These are phyloP conservation scores for Populus deltoides DNA, from an alignment of 345 rosid genomes.

Conservation along the genomic window DNA sequence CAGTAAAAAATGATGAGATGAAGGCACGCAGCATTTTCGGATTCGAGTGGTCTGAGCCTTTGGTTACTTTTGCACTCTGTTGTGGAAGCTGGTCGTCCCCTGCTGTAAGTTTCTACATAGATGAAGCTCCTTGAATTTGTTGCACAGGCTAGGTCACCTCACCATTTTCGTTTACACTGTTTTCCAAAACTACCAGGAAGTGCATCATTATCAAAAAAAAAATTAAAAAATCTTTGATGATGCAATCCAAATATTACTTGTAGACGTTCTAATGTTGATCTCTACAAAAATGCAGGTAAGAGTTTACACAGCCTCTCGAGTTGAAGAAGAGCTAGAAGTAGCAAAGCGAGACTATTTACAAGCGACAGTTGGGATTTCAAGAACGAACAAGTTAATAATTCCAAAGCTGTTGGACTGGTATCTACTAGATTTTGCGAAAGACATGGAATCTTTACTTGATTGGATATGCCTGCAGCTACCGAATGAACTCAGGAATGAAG, in stretches of 20 bases:
- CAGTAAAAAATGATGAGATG: conserved; percentile 66
- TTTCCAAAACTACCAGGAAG: not conserved
- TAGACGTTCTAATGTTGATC: not conserved
- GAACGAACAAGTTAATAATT: conserved; percentile 57
- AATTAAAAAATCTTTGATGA: not conserved
- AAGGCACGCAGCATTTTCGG: conserved; percentile 63
- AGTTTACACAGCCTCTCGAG: conserved; percentile 65
- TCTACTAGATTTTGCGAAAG: conserved; percentile 79
- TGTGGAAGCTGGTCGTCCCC: conserved; percentile 99
- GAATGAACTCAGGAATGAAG: conserved; percentile 54
- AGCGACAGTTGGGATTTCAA: conserved; percentile 76
- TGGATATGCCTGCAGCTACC: conserved; percentile 91
- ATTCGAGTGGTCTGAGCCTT: conserved; percentile 84
- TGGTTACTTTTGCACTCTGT: conserved; percentile 80
- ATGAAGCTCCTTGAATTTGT: not conserved
- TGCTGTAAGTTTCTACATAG: conserved; percentile 52
- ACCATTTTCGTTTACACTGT: not conserved
- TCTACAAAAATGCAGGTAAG: conserved; percentile 50
- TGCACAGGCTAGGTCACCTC: not conserved
- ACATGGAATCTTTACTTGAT: conserved; percentile 74
- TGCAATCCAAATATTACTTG: not conserved
- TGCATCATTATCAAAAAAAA: not conserved
- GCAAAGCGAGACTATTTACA: conserved; percentile 81
- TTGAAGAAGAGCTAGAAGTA: conserved; percentile 73
- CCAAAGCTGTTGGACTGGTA: conserved; percentile 92